Evolutionary conservation across 2,329 filamentous ascomycete genomes (phyloP).

Genomic region (Thermothelomyces thermophilus): DNA sequence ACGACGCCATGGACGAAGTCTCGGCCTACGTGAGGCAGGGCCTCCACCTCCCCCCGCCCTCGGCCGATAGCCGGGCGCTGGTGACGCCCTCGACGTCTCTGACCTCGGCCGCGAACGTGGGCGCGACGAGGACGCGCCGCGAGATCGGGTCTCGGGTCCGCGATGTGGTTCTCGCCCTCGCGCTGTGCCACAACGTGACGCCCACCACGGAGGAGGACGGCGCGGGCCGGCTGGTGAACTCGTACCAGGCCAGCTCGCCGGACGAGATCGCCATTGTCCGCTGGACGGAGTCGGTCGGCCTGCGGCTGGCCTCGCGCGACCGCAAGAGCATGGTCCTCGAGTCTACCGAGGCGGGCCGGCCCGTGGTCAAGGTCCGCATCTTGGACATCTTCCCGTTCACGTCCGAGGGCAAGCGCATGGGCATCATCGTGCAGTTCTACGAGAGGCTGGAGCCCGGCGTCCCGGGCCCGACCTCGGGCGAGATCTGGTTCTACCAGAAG

Average conservation of each 20-base stretch:
- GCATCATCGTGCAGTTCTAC: slow-evolving; percentile 85
- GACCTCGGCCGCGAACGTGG: slow-evolving; percentile 51
- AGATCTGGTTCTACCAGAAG: slow-evolving; percentile 99
- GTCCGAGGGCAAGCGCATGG: slow-evolving; percentile 96
- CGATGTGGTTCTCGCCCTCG: slow-evolving; percentile 85
- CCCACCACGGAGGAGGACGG: slow-evolving; percentile 83
- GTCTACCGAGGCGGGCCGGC: slow-evolving; percentile 63
- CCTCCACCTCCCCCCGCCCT: slow-evolving; percentile 54
- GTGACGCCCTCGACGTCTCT: slow-evolving; percentile 72
- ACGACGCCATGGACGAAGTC: slow-evolving; percentile 98
- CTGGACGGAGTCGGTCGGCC: slow-evolving; percentile 88
- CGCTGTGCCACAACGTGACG: slow-evolving; percentile 94
- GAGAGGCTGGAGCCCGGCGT: slow-evolving; percentile 46
- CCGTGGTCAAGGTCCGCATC: slow-evolving; percentile 78
- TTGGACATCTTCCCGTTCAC: slow-evolving; percentile 96
- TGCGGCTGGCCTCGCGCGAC: slow-evolving; percentile 79
- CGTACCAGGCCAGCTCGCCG: slow-evolving; percentile 93
- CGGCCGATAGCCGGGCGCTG: slow-evolving; percentile 44
- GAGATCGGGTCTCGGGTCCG: slow-evolving; percentile 92
- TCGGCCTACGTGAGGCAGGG: slow-evolving; percentile 77
- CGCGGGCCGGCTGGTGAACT: slow-evolving; percentile 67
- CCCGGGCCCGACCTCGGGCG: slow-evolving; percentile 51
- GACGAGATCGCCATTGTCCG: slow-evolving; percentile 97
- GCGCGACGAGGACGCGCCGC: slow-evolving; percentile 74
- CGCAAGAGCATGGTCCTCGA: slow-evolving; percentile 78